These are phyloP conservation scores for Scheffersomyces titani DNA, from an alignment of 1,139 yeast species.

Conservation along the genomic window DNA sequence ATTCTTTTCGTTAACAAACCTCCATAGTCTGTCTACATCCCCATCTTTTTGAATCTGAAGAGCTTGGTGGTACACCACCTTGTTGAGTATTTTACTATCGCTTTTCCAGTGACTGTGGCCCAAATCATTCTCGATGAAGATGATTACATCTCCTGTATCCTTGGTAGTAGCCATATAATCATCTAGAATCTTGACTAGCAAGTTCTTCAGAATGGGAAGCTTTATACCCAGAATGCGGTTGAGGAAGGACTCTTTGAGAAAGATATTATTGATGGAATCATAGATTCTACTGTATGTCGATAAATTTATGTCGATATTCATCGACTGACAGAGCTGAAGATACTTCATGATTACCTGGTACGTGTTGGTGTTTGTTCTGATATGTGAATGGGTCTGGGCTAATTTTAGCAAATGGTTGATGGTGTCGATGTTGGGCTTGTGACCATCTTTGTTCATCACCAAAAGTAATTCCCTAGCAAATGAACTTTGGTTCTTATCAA, in stretches of 20 bases:
- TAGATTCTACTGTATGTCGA: conserved; percentile 41
- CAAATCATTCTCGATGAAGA: conserved; percentile 38
- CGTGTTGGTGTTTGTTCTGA: conserved; percentile 36
- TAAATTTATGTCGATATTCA: conserved; percentile 34
- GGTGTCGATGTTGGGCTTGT: conserved; percentile 41
- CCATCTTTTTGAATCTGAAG: conserved; percentile 10
- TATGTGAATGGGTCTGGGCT: conserved; percentile 33
- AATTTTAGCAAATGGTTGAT: conserved; percentile 38
- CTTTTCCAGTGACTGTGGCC: conserved; percentile 28
- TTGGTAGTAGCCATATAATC: conserved; percentile 36
- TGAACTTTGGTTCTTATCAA: conserved; percentile 41
- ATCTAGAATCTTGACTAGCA: conserved; percentile 33
- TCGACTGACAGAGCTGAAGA: conserved; percentile 26
- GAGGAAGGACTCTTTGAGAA: conserved; percentile 38
- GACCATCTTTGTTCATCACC: conserved; percentile 47
- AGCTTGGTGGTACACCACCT: conserved; percentile 27
- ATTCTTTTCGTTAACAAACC: conserved; percentile 7
- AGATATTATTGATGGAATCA: conserved; percentile 38
- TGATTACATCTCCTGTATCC: conserved; percentile 25
- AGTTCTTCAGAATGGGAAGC: conserved; percentile 34
- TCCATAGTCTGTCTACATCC: conserved; percentile 14
- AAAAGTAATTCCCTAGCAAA: conserved; percentile 44
- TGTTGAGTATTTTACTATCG: conserved; percentile 32
- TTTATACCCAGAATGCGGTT: conserved; percentile 31
- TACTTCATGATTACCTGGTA: conserved; percentile 32